Base-by-base conservation (phyloP, 73 alveolate species). In the Paramecium pentaurelia region DNA sequence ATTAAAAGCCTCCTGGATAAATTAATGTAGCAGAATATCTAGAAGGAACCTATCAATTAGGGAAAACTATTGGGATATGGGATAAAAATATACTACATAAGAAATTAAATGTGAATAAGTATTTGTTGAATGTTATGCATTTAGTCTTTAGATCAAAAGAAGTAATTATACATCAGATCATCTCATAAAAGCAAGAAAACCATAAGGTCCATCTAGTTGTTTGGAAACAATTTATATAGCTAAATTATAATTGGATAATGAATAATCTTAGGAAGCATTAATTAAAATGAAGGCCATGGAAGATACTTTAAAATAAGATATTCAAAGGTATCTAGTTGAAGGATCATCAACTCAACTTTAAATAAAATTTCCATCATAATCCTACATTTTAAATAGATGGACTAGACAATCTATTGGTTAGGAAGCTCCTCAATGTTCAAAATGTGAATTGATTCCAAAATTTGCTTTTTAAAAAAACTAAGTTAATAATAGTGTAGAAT, bases 181-280 rank as follows among this genome's bases (percentile, higher is more conserved):
- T 42, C 27, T 80, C 0, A 45, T 49, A 22, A 80, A 47, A 47
- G 73, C 77, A 22, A 47, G 71, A 44, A 80, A 80, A 47, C 91
- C 77, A 8, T 36, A 80, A 80, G 91, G 87, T 6, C 87, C 87
- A 11, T 80, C 91, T 0, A 80, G 91, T 49, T 80, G 91, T 80
- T 80, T 80, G 14, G 91, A 80, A 27, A 80, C 91, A 0, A 80
- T 80, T 44, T 80, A 80, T 47, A 80, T 80, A n/a, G 91, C 91
- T 8, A 80, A 80, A 25, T 40, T 80, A 22, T 18, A 80, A 49
- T 49, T 80, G 25, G 91, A 80, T 11, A 42, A 80, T 80, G 91
- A 80, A 22, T n/a, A 80, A 45, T 45, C 60, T 6, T 20, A 20
- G 0, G 49, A 80, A 8, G 28, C 34, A 2, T 2, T 45, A 10